A percentile compares a stretch with the other conserved stretches of the same genome.
Conservation (phyloP, 2,329 filamentous ascomycete genomes). For the Neonectria coccinea region DNA sequence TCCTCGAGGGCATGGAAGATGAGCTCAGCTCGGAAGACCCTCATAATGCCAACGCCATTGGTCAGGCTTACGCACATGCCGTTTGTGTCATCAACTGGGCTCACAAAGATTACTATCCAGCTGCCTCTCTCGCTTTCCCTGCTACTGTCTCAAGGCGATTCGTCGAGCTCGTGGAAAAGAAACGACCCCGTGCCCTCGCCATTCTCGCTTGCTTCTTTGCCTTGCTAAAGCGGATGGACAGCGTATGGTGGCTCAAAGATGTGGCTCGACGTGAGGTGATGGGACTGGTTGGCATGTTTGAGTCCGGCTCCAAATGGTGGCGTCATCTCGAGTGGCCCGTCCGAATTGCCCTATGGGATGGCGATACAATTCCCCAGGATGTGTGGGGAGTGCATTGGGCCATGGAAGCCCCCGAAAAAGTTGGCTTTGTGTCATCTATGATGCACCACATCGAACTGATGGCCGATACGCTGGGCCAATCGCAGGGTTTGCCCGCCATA, state of each 20-base stretch:
- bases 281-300: slow-evolving; percentile 70
- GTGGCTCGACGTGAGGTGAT: slow-evolving; percentile 74
- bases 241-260: slow-evolving; percentile 77
- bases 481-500: slow-evolving; percentile 45
- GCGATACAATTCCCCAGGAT: slow-evolving; percentile 64
- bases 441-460: slow-evolving; percentile 56
- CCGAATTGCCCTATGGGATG: slow-evolving; percentile 68
- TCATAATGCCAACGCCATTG: slow-evolving; percentile 48
- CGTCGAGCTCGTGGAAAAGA: slow-evolving; percentile 69
- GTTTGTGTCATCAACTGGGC: slow-evolving; percentile 76
- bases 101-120: slow-evolving; percentile 69
- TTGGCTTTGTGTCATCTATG: slow-evolving; percentile 52
- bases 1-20: slow-evolving; percentile 68
- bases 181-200: slow-evolving; percentile 70
- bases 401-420: slow-evolving; percentile 53
- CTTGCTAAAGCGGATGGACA: slow-evolving; percentile 70
- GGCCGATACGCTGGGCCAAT: slow-evolving; percentile 52
- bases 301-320: slow-evolving; percentile 70
- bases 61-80: slow-evolving; percentile 71
- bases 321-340: slow-evolving; percentile 71
- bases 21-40: slow-evolving; percentile 58
- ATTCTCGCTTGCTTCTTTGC: slow-evolving; percentile 76
- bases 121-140: slow-evolving; percentile 71
- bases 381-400: slow-evolving; percentile 68
- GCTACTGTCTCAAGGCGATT: slow-evolving; percentile 72